Conservation (phyloP, 139 green algal genomes). For the Nannochloris sp. region DNA sequence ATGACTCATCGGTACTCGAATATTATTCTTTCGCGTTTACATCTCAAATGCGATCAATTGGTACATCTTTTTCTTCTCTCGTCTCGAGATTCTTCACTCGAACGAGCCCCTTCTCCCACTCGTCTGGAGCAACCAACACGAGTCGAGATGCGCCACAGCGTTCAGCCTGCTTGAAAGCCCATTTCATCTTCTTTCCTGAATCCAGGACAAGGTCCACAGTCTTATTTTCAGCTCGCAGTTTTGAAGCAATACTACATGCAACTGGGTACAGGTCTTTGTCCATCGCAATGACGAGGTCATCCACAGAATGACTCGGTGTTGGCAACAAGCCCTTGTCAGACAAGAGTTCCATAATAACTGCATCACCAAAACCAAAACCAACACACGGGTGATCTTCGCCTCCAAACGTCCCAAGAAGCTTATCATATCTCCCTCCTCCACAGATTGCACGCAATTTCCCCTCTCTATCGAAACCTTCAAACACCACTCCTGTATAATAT, state of each 20-base stretch:
- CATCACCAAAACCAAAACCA: slow-evolving; percentile 93
- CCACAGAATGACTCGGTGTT: slow-evolving; percentile 49
- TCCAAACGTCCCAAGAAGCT: slow-evolving; percentile 79
- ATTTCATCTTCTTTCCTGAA: slow-evolving; percentile 79
- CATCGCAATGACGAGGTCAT: slow-evolving; percentile 74
- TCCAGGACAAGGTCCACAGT: slow-evolving; percentile 90
- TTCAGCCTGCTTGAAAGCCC: slow-evolving; percentile 69
- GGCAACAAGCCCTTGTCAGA: slow-evolving; percentile 76
- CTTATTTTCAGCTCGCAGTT: slow-evolving; percentile 55
- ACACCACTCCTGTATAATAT: slow-evolving; percentile 95
- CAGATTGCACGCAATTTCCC: slow-evolving; percentile 90
- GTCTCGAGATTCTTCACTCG: slow-evolving; percentile 70
- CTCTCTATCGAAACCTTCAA: slow-evolving; percentile 85
- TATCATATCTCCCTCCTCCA: slow-evolving; percentile 92
- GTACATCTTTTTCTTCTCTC: slow-evolving; percentile 68
- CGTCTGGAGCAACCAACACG: slow-evolving; percentile 68
- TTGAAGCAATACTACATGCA: slow-evolving; percentile 53
- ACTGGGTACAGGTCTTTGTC: slow-evolving; percentile 50
- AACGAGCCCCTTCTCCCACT: slow-evolving; percentile 71
- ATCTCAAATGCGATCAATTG: slow-evolving; percentile 43
- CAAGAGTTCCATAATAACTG: slow-evolving; percentile 96
- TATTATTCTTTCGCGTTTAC: background rate
- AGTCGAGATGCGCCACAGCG: slow-evolving; percentile 51
- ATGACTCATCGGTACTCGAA: background rate
- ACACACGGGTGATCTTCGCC: slow-evolving; percentile 69